Conservation (phyloP, 202 grass and related monocot genomes). For the Panicum virgatum region DNA sequence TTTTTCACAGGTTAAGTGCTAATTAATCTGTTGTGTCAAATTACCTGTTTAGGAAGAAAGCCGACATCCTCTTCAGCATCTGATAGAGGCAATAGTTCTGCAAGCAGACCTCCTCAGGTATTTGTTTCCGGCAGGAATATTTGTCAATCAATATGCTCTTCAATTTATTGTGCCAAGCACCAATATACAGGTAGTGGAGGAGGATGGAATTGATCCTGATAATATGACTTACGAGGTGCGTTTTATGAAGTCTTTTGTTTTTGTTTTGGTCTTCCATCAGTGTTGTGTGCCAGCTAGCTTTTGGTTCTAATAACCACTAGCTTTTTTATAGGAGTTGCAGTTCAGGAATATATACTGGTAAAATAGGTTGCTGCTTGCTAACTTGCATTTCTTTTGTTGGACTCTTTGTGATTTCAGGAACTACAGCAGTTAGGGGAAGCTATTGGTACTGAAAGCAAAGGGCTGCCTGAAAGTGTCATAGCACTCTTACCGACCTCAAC, state of each 20-base stretch:
- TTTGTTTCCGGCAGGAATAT: background rate
- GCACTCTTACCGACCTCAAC: slow-evolving; percentile 55
- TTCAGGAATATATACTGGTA: background rate
- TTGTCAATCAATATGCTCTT: slow-evolving; percentile 24
- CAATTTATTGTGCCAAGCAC: slow-evolving; percentile 25
- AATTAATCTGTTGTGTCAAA: slow-evolving; percentile 10
- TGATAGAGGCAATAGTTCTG: slow-evolving; percentile 20
- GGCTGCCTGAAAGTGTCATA: slow-evolving; percentile 66
- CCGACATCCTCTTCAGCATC: slow-evolving; percentile 32
- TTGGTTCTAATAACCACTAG: slow-evolving; percentile 9
- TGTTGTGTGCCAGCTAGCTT: slow-evolving; percentile 3
- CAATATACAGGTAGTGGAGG: slow-evolving; percentile 50
- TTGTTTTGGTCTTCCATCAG: background rate
- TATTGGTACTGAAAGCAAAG: slow-evolving; percentile 87
- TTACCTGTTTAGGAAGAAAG: slow-evolving; percentile 57
- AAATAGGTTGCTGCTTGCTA: background rate
- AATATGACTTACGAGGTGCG: slow-evolving; percentile 92
- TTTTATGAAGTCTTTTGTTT: slow-evolving; percentile 24
- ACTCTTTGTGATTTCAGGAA: slow-evolving; percentile 65
- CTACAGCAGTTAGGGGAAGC: slow-evolving; percentile 83
- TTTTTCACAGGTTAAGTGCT: slow-evolving; percentile 20
- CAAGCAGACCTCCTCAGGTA: slow-evolving; percentile 57
- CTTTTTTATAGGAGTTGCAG: background rate
- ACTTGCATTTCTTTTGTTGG: slow-evolving; percentile 10
- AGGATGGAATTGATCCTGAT: slow-evolving; percentile 76